Percentiles rank a stretch among this genome's conserved stretches.
Evolutionary conservation across 2,329 filamentous ascomycete species (phyloP).

Genomic region (Neonectria faginata): DNA sequence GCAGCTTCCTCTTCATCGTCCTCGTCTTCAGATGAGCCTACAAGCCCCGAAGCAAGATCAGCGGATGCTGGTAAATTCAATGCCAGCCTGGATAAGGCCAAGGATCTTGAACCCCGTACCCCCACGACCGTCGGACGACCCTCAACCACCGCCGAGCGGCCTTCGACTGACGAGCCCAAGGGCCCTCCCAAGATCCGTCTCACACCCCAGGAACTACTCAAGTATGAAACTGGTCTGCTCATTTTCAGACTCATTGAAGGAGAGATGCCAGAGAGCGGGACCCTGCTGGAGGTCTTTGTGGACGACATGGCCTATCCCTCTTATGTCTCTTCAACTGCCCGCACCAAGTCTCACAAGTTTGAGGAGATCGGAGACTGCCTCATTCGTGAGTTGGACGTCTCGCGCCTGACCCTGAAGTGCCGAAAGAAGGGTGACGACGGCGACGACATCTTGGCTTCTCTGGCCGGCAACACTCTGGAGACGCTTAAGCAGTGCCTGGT

Average conservation of each 20-base stretch:
- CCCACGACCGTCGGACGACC: constrained; percentile 60
- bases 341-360: constrained; percentile 76
- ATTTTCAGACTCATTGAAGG: constrained; percentile 96
- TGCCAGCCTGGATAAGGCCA: constrained; percentile 50
- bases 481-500: constrained; percentile 90
- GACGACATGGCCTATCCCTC: constrained; percentile 95
- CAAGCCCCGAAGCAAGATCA: constrained; percentile 34
- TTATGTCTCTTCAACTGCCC: constrained; percentile 83
- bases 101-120: constrained; percentile 42
- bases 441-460: constrained; percentile 81
- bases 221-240: constrained; percentile 90
- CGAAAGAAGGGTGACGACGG: constrained; percentile 83
- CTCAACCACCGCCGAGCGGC: constrained; percentile 50
- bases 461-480: constrained; percentile 86
- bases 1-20: constrained; percentile 1
- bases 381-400: constrained; percentile 97
- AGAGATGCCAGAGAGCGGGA: constrained; percentile 80
- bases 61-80: constrained; percentile 59
- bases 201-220: constrained; percentile 80
- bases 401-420: constrained; percentile 87
- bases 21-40: constrained; percentile 26
- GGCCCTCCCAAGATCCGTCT: constrained; percentile 81
- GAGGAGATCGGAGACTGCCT: constrained; percentile 96
- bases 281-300: constrained; percentile 87
- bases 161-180: constrained; percentile 59